Percentiles rank a stretch among this genome's conserved stretches.
Conservation (phyloP, 495 filamentous ascomycete genomes). For the Tuber brumale region DNA sequence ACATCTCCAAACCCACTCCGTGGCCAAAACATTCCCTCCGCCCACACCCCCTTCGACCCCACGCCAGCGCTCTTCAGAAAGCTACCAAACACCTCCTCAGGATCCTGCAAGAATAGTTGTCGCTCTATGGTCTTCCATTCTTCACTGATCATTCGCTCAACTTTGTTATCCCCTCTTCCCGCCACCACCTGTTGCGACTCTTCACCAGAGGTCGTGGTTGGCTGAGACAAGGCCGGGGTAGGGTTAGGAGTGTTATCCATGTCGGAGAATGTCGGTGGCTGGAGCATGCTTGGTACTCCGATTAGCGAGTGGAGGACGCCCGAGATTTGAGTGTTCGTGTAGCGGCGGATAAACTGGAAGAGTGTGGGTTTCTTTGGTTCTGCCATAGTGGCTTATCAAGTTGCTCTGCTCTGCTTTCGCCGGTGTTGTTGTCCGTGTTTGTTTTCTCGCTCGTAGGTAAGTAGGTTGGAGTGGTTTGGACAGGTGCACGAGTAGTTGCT, state of each 20-base stretch:
- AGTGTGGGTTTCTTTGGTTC: constrained; percentile 7
- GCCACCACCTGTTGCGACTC: not conserved
- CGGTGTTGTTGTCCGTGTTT: not conserved
- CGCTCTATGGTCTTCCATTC: not conserved
- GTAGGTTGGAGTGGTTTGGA: not conserved
- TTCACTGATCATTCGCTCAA: not conserved
- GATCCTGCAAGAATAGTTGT: constrained; percentile 5
- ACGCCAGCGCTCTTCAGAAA: constrained; percentile 13
- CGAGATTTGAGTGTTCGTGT: constrained; percentile 35
- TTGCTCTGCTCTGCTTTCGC: not conserved
- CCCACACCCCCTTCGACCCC: constrained; percentile 12
- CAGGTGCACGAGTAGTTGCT: not conserved
- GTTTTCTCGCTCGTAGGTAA: not conserved
- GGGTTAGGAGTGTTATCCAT: constrained; percentile 25
- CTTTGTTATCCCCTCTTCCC: not conserved
- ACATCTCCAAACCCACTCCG: not conserved
- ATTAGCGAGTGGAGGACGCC: constrained; percentile 38
- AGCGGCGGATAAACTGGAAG: constrained; percentile 37
- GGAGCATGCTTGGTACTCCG: constrained; percentile 37
- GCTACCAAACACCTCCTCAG: constrained; percentile 23
- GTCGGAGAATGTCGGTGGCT: constrained; percentile 31
- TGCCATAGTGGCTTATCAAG: not conserved
- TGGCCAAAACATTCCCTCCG: constrained; percentile 20
- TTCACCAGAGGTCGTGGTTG: constrained; percentile 9
- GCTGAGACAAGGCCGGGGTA: not conserved